These are phyloP conservation scores for Microbotryum scabiosae DNA, from an alignment of 1,284 basidiomycete species.

Conservation along the genomic window DNA sequence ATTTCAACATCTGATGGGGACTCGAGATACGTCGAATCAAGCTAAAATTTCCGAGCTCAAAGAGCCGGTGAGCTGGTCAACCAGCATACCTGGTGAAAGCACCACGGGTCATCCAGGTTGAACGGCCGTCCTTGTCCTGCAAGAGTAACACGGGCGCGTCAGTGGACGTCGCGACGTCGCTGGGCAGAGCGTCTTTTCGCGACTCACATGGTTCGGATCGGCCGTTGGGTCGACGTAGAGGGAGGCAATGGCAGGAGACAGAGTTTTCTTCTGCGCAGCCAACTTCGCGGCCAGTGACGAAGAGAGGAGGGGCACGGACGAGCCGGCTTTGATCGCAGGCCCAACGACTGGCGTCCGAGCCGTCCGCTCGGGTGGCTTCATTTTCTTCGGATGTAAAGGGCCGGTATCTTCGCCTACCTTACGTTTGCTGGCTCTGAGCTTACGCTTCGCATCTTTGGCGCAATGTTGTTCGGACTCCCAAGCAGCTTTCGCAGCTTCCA, in stretches of 20 bases:
- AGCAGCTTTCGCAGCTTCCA: conserved; percentile 24
- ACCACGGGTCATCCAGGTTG: conserved; percentile 29
- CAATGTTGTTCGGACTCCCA: conserved; percentile 1
- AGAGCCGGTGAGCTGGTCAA: conserved; percentile 8
- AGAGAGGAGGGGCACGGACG: conserved; percentile 18
- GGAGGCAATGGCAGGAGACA: conserved; percentile 23
- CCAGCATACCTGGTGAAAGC: conserved; percentile 23
- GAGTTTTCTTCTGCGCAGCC: conserved; percentile 27
- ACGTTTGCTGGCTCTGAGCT: conserved; percentile 7
- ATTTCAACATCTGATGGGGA: too few species aligned
- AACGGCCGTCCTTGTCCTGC: conserved; percentile 27
- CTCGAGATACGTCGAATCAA: too few species aligned
- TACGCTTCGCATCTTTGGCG: background rate
- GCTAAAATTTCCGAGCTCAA: background rate
- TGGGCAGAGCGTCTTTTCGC: too few species aligned
- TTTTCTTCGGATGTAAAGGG: too few species aligned
- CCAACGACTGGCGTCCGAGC: background rate
- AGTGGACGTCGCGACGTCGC: background rate
- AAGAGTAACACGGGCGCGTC: background rate
- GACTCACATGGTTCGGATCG: conserved; percentile 17
- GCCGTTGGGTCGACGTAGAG: conserved; percentile 13
- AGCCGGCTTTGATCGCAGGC: conserved; percentile 23
- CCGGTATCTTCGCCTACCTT: conserved; percentile 10
- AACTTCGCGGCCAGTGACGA: conserved; percentile 28
- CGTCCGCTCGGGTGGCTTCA: background rate